A percentile compares a stretch with the other conserved stretches of the same genome.
Evolutionary conservation across 2,329 filamentous ascomycete species (phyloP).

Genomic region (Colletotrichum orbiculare): DNA sequence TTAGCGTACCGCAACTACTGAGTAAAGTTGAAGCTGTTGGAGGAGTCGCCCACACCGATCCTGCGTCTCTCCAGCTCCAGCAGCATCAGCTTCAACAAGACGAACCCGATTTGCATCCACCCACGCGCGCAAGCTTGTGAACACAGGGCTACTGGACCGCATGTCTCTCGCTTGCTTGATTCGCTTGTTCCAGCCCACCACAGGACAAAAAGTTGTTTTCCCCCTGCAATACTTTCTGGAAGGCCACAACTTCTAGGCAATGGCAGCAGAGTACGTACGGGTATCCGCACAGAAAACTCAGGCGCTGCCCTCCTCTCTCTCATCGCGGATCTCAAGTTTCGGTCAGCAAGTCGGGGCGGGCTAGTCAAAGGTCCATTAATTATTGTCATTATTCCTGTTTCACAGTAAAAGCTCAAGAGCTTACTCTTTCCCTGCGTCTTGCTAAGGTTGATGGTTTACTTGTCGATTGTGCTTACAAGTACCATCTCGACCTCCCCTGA

Average conservation of each 20-base stretch:
- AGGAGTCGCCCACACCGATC: not conserved
- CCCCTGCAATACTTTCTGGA: slow-evolving; percentile 11
- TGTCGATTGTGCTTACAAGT: not conserved
- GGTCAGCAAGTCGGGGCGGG: slow-evolving; percentile 12
- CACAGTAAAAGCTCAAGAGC: not conserved
- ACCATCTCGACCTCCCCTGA: slow-evolving; percentile 11
- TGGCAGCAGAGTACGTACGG: too few relatives aligned
- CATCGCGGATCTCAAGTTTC: slow-evolving; percentile 14
- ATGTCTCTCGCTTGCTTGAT: slow-evolving; percentile 32
- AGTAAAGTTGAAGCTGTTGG: slow-evolving; percentile 9
- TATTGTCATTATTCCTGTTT: too few relatives aligned
- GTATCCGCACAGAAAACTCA: too few relatives aligned
- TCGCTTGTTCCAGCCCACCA: slow-evolving; percentile 29
- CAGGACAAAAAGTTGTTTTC: slow-evolving; percentile 10
- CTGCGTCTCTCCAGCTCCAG: slow-evolving; percentile 3
- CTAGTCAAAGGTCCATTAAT: not conserved
- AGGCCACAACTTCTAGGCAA: not conserved
- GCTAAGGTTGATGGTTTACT: slow-evolving; percentile 14
- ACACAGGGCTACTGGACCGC: slow-evolving; percentile 25
- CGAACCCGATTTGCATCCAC: slow-evolving; percentile 15
- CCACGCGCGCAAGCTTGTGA: slow-evolving; percentile 30
- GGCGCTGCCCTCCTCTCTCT: not conserved
- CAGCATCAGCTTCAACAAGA: too few relatives aligned
- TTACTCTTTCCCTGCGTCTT: slow-evolving; percentile 20
- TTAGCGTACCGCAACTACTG: slow-evolving; percentile 20